A percentile compares a stretch with the other conserved stretches of the same genome.
Conservation (phyloP, 306 rosid genomes). For the Citrullus colocynthis region DNA sequence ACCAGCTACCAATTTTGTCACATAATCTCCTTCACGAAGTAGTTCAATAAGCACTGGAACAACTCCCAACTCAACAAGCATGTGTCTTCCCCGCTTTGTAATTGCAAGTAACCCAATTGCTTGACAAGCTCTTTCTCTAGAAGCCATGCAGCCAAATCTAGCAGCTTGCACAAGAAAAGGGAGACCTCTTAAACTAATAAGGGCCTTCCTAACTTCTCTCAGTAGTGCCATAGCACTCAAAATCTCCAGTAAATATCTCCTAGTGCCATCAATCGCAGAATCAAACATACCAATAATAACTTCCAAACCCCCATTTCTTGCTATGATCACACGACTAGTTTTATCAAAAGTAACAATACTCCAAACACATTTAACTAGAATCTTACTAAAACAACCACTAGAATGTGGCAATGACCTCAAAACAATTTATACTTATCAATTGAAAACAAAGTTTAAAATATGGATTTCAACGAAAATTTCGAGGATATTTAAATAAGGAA, state of each 20-base stretch:
- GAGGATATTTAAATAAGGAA: no score
- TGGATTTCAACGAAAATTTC: no score
- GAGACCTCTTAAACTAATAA: not conserved
- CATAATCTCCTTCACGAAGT: not conserved
- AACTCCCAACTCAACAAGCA: not conserved
- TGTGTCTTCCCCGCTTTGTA: not conserved
- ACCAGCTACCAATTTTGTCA: not conserved
- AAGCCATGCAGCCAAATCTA: not conserved
- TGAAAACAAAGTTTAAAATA: no score
- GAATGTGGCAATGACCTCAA: not conserved
- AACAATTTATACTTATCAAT: no score
- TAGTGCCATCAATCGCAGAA: not conserved
- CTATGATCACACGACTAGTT: not conserved
- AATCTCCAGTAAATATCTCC: not conserved
- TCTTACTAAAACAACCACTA: not conserved
- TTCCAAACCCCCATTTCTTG: conserved; percentile 1
- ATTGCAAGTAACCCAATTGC: conserved; percentile 2
- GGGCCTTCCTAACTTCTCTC: conserved; percentile 3
- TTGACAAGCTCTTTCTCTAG: conserved; percentile 3
- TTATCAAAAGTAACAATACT: not conserved
- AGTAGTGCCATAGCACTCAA: not conserved
- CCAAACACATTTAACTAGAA: not conserved
- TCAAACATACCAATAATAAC: not conserved
- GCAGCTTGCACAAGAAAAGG: conserved; percentile 4
- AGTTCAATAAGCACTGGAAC: not conserved